Evolutionary conservation across 1,284 basidiomycete species (phyloP).

Genomic region (Ganoderma sinense): DNA sequence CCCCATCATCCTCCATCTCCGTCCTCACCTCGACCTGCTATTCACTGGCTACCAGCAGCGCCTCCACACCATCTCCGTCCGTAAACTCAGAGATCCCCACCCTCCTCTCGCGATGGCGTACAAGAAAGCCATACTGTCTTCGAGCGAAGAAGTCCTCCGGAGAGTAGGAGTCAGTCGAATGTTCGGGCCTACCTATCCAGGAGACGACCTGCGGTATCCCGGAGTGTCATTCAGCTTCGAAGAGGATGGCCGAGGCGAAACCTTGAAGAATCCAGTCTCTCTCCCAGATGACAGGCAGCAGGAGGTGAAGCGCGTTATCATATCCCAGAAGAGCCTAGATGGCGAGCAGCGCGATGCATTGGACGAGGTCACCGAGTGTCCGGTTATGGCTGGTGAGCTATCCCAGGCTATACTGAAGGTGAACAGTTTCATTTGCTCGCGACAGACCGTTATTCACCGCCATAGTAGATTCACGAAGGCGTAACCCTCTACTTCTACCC

Average conservation of each 20-base stretch:
- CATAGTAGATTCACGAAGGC: slow-evolving; percentile 69
- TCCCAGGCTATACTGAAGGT: slow-evolving; percentile 74
- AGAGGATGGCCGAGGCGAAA: slow-evolving; percentile 65
- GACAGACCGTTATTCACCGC: slow-evolving; percentile 7
- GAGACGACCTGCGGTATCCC: slow-evolving; percentile 81
- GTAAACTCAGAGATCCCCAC: slow-evolving; percentile 66
- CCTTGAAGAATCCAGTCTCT: slow-evolving; percentile 48
- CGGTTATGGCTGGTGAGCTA: slow-evolving; percentile 75
- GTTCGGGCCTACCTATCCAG: slow-evolving; percentile 88
- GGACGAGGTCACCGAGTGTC: slow-evolving; percentile 69
- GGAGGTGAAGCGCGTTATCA: slow-evolving; percentile 78
- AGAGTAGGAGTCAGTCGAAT: slow-evolving; percentile 74
- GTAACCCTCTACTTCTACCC: slow-evolving; percentile 74
- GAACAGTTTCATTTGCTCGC: slow-evolving; percentile 4
- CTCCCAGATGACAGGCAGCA: slow-evolving; percentile 68
- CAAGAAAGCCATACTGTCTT: slow-evolving; percentile 70
- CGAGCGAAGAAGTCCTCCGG: slow-evolving; percentile 62
- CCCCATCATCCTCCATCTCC: slow-evolving; percentile 79
- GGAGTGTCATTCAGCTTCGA: slow-evolving; percentile 86
- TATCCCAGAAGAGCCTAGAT: slow-evolving; percentile 69
- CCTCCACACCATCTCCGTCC: slow-evolving; percentile 76
- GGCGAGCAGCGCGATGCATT: slow-evolving; percentile 68
- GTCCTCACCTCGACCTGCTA: slow-evolving; percentile 80
- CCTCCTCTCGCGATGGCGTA: slow-evolving; percentile 76
- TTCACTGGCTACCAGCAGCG: slow-evolving; percentile 82